These are phyloP conservation scores for Asterella californica DNA, from an alignment of 225 moss, liverwort and hornwort genomes.

Conservation along the genomic window DNA sequence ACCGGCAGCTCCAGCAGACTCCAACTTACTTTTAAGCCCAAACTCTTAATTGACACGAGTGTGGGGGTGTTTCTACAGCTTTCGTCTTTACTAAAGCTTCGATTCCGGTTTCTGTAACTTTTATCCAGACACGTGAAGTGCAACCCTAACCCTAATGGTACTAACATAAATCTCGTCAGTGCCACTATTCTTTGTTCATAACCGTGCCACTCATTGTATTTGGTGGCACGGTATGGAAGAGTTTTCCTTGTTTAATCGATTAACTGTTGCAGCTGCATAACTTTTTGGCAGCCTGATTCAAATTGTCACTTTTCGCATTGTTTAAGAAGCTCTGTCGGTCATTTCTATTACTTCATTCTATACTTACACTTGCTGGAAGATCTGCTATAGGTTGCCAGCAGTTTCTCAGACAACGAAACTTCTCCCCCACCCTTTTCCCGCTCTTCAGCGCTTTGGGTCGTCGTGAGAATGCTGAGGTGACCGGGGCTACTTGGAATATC, in stretches of 20 bases:
- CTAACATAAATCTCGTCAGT: background rate
- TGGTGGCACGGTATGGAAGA: background rate
- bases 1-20: background rate
- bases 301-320: background rate
- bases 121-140: background rate
- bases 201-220: background rate
- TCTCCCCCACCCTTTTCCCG: too few species aligned
- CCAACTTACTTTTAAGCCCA: background rate
- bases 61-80: background rate
- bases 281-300: background rate
- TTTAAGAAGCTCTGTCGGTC: background rate
- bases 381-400: too few species aligned
- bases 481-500: too few species aligned
- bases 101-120: background rate
- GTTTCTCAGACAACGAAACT: too few species aligned
- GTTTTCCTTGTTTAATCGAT: background rate
- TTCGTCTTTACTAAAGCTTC: background rate
- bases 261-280: background rate
- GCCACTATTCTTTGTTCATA: background rate
- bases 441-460: too few species aligned
- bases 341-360: too few species aligned
- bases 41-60: background rate
- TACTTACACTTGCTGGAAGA: too few species aligned
- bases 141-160: constrained; percentile 19
- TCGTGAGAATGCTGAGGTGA: too few species aligned